These are phyloP conservation scores for Trypanosoma boissoni DNA, from an alignment of 208 protist genomes.

Conservation along the genomic window DNA sequence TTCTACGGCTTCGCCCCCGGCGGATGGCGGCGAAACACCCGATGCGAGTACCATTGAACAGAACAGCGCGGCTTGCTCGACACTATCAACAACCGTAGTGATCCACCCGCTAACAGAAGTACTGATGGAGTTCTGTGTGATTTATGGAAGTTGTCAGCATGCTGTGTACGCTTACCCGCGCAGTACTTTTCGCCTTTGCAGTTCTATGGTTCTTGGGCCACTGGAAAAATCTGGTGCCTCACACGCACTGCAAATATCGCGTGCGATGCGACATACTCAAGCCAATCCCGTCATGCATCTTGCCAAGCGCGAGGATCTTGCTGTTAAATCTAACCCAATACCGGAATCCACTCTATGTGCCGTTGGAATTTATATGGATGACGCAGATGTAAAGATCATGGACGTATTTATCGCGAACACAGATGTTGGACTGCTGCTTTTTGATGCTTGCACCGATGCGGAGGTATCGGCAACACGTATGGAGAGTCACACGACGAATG, in stretches of 20 bases:
- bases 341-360: conserved; percentile 35
- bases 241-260: conserved; percentile 27
- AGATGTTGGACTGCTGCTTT: conserved; percentile 49
- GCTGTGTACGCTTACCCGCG: conserved; percentile 76
- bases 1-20: conserved; percentile 1
- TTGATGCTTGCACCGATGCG: conserved; percentile 46
- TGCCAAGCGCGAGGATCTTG: conserved; percentile 2
- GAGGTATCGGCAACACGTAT: conserved; percentile 32
- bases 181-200: conserved; percentile 35
- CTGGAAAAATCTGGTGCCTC: conserved; percentile 16
- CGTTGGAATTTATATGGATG: conserved; percentile 68
- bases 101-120: conserved; percentile 57
- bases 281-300: conserved; percentile 7
- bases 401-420: conserved; percentile 67
- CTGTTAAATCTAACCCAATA: conserved; percentile 26
- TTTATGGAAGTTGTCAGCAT: conserved; percentile 62
- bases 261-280: conserved; percentile 25
- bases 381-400: conserved; percentile 57
- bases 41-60: not conserved
- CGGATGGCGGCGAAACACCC: not conserved
- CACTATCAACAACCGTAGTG: conserved; percentile 39
- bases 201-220: conserved; percentile 52
- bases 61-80: not conserved
- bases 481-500: conserved; percentile 52
- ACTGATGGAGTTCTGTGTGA: conserved; percentile 45